Percentiles rank a stretch among this genome's conserved stretches.
Evolutionary conservation across 352 stramenopile species (phyloP).

Genomic region (Phytophthora pluvialis): DNA sequence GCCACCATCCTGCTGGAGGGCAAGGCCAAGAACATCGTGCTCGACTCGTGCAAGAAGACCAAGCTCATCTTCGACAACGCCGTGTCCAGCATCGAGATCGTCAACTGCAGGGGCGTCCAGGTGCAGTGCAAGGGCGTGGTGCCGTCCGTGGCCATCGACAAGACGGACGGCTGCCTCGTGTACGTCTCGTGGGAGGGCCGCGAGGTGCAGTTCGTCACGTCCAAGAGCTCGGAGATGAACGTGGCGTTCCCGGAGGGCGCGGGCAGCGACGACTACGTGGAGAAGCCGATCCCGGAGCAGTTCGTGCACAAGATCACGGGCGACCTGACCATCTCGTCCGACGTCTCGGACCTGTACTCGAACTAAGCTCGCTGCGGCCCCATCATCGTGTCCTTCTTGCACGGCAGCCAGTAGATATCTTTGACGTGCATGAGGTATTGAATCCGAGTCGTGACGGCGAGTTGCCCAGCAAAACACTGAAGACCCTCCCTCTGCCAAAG

Average conservation of each 20-base stretch:
- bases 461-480: conserved; percentile 3
- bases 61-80: conserved; percentile 97
- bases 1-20: conserved; percentile 95
- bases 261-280: conserved; percentile 91
- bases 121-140: conserved; percentile 94
- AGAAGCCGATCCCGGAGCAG: conserved; percentile 97
- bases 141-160: conserved; percentile 98
- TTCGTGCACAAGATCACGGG: conserved; percentile 95
- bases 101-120: conserved; percentile 98
- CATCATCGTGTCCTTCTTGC: background rate
- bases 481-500: conserved; percentile 10
- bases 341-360: conserved; percentile 96
- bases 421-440: background rate
- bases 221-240: conserved; percentile 98
- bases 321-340: conserved; percentile 87
- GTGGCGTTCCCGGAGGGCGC: conserved; percentile 92
- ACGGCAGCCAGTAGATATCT: background rate
- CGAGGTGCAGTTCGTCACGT: conserved; percentile 93
- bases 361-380: conserved; percentile 41
- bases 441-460: conserved; percentile 10
- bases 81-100: conserved; percentile 97
- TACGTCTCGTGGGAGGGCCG: conserved; percentile 95
- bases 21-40: conserved; percentile 97
- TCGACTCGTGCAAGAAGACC: conserved; percentile 96
- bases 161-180: conserved; percentile 97